Conservation (phyloP, 768 basidiomycete species). For the Macrolepiota fuliginosa region DNA sequence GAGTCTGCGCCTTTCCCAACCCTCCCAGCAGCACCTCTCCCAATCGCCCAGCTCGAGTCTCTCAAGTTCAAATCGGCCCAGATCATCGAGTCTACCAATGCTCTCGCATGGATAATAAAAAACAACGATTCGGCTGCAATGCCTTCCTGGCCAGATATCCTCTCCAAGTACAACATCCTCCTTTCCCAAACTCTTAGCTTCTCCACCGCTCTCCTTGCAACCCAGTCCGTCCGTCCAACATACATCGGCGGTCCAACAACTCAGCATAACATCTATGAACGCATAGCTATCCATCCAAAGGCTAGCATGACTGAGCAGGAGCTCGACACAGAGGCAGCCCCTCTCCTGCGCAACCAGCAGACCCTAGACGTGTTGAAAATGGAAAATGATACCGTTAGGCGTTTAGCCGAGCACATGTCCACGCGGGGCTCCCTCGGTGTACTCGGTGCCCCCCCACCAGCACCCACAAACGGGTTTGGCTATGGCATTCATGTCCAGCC, state of each 20-base stretch:
- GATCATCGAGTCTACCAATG: conserved; percentile 74
- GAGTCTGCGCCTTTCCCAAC: background rate
- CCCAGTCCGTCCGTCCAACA: conserved; percentile 7
- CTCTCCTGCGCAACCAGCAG: conserved; percentile 76
- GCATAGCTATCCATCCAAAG: conserved; percentile 67
- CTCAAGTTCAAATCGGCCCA: conserved; percentile 74
- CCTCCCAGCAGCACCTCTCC: conserved; percentile 34
- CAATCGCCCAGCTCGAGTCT: conserved; percentile 72
- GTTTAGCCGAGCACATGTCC: conserved; percentile 64
- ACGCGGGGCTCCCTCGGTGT: conserved; percentile 56
- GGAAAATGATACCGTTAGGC: conserved; percentile 71
- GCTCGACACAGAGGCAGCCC: conserved; percentile 71
- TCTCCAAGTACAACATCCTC: conserved; percentile 83
- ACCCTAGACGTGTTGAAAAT: conserved; percentile 70
- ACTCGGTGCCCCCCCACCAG: conserved; percentile 35
- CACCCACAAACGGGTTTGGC: conserved; percentile 14
- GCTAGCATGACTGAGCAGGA: conserved; percentile 57
- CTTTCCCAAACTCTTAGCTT: conserved; percentile 82
- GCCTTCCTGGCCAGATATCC: conserved; percentile 83
- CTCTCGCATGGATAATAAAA: conserved; percentile 63
- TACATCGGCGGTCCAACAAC: conserved; percentile 9
- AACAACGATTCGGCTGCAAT: conserved; percentile 55
- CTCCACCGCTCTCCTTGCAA: conserved; percentile 54
- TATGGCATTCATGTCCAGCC: conserved; percentile 14
- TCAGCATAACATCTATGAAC: conserved; percentile 52